Conservation (phyloP, 2,329 filamentous ascomycete genomes). For the Myriosclerotinia curreyana region DNA sequence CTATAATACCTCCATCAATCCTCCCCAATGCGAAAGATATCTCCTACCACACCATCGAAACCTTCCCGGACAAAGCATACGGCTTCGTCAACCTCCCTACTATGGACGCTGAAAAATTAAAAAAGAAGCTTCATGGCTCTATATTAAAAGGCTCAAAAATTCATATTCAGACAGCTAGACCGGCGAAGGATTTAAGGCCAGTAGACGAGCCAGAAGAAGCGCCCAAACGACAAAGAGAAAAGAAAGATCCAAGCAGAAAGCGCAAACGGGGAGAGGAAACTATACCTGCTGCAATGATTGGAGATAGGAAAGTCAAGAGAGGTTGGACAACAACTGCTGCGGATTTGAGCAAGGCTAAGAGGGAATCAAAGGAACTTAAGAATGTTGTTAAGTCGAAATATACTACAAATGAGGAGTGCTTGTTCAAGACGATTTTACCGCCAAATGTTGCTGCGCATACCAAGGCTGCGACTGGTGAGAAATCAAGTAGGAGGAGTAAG, state of each 20-base stretch:
- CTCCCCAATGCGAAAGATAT: conserved; percentile 69
- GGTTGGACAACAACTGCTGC: conserved; percentile 51
- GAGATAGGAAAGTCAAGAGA: conserved; percentile 45
- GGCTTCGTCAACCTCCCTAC: conserved; percentile 82
- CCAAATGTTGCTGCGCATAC: conserved; percentile 47
- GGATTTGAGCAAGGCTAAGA: conserved; percentile 49
- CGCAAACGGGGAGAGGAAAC: conserved; percentile 49
- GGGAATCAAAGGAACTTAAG: conserved; percentile 55
- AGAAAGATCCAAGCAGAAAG: conserved; percentile 46
- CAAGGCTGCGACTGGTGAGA: conserved; percentile 42
- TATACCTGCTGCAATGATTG: conserved; percentile 68
- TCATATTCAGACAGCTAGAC: conserved; percentile 75
- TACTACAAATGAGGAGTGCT: conserved; percentile 73
- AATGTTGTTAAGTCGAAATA: conserved; percentile 69
- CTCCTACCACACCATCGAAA: conserved; percentile 82
- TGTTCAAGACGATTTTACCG: conserved; percentile 80
- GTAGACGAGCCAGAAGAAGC: conserved; percentile 40
- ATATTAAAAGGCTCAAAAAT: conserved; percentile 83
- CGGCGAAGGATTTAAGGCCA: conserved; percentile 47
- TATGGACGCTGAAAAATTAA: conserved; percentile 83
- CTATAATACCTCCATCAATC: conserved; percentile 67
- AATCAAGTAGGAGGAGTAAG: conserved; percentile 54
- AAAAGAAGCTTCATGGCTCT: conserved; percentile 84
- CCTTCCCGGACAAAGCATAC: conserved; percentile 87
- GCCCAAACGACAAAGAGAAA: conserved; percentile 43